A percentile compares a stretch with the other conserved stretches of the same genome.
Evolutionary conservation across 345 rosid genomes (phyloP).

Genomic region (Reutealis trisperma): DNA sequence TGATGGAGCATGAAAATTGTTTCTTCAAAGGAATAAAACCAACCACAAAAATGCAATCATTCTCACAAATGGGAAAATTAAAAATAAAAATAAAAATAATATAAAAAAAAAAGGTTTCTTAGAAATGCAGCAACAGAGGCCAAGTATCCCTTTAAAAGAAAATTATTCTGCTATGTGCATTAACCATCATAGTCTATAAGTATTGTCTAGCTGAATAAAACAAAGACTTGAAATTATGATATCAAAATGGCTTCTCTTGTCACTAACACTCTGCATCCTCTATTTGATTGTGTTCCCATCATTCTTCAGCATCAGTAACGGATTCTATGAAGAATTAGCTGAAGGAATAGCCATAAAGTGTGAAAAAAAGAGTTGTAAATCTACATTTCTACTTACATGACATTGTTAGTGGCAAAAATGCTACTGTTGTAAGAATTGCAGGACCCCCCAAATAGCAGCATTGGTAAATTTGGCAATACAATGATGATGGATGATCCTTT

Average conservation of each 20-base stretch:
- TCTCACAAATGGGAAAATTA: not conserved
- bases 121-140: constrained; percentile 7
- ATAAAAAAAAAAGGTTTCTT: not conserved
- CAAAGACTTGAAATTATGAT: not conserved
- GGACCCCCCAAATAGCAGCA: constrained; percentile 1
- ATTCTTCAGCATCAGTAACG: constrained; percentile 9
- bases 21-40: constrained; percentile 11
- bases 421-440: constrained; percentile 15
- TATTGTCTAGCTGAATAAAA: not conserved
- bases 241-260: constrained; percentile 17
- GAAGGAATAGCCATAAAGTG: constrained; percentile 32
- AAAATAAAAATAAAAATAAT: too few species aligned
- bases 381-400: constrained; percentile 28
- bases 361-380: constrained; percentile 17
- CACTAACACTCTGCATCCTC: constrained; percentile 11
- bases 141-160: not conserved
- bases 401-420: constrained; percentile 13
- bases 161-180: not conserved
- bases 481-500: constrained; percentile 37
- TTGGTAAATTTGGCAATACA: constrained; percentile 30
- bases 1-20: not conserved
- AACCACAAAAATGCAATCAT: constrained; percentile 7
- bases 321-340: constrained; percentile 34
- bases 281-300: constrained; percentile 18
- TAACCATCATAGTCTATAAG: not conserved